A percentile compares a stretch with the other conserved stretches of the same genome.
Conservation (phyloP, 2,329 filamentous ascomycete genomes). For the Ascochyta koolunga region DNA sequence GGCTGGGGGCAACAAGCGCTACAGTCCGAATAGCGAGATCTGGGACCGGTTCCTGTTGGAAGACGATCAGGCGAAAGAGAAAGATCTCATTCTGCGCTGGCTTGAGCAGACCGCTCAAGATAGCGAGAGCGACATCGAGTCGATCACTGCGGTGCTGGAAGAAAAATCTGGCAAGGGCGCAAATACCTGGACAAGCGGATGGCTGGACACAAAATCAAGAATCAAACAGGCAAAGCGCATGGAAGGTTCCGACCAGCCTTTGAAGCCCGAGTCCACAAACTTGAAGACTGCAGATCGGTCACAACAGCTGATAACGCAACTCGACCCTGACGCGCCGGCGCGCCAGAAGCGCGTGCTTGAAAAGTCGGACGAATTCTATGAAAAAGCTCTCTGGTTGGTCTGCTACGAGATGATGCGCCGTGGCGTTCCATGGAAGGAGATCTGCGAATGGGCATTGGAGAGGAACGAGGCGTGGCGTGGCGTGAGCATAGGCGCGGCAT, state of each 20-base stretch:
- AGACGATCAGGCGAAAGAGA: slow-evolving; percentile 76
- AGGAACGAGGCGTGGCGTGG: slow-evolving; percentile 89
- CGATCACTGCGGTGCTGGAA: slow-evolving; percentile 73
- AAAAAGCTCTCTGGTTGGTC: slow-evolving; percentile 89
- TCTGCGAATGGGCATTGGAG: slow-evolving; percentile 85
- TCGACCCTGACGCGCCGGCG: slow-evolving; percentile 89
- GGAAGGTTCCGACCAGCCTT: slow-evolving; percentile 50
- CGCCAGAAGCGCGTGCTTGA: slow-evolving; percentile 79
- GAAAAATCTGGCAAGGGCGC: slow-evolving; percentile 70
- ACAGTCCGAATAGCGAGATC: slow-evolving; percentile 65
- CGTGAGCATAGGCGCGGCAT: slow-evolving; percentile 76
- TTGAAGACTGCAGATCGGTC: slow-evolving; percentile 52
- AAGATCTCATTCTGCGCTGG: slow-evolving; percentile 82
- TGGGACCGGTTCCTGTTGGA: slow-evolving; percentile 77
- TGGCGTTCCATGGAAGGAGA: slow-evolving; percentile 74
- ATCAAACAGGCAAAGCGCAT: slow-evolving; percentile 90
- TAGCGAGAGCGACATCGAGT: slow-evolving; percentile 73
- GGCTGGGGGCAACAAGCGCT: slow-evolving; percentile 50
- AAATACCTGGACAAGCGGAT: slow-evolving; percentile 80
- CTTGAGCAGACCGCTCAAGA: slow-evolving; percentile 76
- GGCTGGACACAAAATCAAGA: slow-evolving; percentile 87
- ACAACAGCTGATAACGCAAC: slow-evolving; percentile 76
- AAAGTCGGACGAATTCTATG: slow-evolving; percentile 83
- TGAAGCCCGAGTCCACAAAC: slow-evolving; percentile 54
- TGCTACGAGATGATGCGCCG: slow-evolving; percentile 91